Evolutionary conservation across 208 protist genomes (phyloP), one percentile per base, ranked within the genome.

Genomic region (Lotmaria passim): DNA sequence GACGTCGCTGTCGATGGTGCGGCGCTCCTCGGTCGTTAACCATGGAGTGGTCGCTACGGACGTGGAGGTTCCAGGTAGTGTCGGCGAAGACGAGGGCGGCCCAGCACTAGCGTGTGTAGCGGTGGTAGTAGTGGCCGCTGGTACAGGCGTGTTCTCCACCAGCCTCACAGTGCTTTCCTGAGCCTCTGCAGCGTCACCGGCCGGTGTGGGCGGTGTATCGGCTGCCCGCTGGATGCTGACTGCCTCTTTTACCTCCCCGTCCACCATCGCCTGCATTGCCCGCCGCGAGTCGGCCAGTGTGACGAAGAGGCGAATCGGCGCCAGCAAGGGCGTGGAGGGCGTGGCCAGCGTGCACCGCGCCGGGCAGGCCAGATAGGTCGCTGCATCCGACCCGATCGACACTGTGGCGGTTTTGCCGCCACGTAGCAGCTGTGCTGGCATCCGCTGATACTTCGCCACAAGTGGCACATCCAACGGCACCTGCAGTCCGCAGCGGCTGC

Each of bases 391-490:
- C 38, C 57, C 58, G 14, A 57, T 52, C 28, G 56, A 34, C 14
- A 77, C 71, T 10, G 71, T 77, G 4, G 63, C 61, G 28, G 47
- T 44, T 48, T 66, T 70, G 28, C 57, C 63, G 0, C 60, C 60
- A 7, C 65, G 69, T 38, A 75, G 65, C 33, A 73, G 59, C 31
- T 77, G 71, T 24, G 69, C 51, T 17, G 71, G 76, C 70, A 78
- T 65, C 11, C 43, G 57, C 47, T 76, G 52, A 51, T 83, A 83
- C 57, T 52, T 69, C 12, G 46, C 59, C 21, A 89, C 69, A 11
- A 75, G 71, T 8, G 61, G 52, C 10, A 92, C 36, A 44, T 91
- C 86, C 21, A 94, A 80, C 31, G 79, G 69, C 7, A 89, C 73
- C 33, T 58, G 47, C 28, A 91, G 77, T 33, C 78, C 60, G 24